These are phyloP conservation scores for Gaultheria prostrata DNA, from an alignment of 148 eudicot genomes.

Conservation along the genomic window DNA sequence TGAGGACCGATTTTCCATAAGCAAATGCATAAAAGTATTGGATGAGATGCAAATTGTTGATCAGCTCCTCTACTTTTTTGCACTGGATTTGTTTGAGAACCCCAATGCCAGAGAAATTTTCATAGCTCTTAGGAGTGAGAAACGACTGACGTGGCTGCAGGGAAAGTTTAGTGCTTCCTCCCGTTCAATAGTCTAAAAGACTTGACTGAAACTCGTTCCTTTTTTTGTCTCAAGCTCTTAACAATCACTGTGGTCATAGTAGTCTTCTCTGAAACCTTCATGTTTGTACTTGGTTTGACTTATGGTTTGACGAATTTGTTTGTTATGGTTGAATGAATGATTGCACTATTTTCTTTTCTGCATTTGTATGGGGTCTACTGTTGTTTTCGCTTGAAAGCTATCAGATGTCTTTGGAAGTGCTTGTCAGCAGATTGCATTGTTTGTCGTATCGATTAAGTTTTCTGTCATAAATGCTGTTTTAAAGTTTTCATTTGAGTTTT, in stretches of 20 bases:
- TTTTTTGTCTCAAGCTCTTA: background rate
- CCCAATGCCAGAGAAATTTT: constrained; percentile 61
- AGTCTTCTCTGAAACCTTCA: background rate
- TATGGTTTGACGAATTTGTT: background rate
- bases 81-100: constrained; percentile 63
- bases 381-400: constrained; percentile 15
- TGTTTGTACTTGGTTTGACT: constrained; percentile 14
- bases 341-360: background rate
- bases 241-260: background rate
- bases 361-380: background rate
- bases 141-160: constrained; percentile 54
- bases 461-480: constrained; percentile 16
- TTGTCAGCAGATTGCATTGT: background rate
- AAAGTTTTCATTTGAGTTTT: constrained; percentile 15
- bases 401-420: constrained; percentile 5
- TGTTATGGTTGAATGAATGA: constrained; percentile 5
- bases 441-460: background rate
- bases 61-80: constrained; percentile 58
- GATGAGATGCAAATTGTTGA: constrained; percentile 76
- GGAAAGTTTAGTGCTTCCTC: constrained; percentile 47
- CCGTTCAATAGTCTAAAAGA: constrained; percentile 25
- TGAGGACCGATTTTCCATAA: constrained; percentile 64
- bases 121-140: constrained; percentile 53
- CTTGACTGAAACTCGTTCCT: constrained; percentile 1
- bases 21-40: constrained; percentile 64